Conservation (phyloP, 495 filamentous ascomycete species). For the Neurospora sp. region DNA sequence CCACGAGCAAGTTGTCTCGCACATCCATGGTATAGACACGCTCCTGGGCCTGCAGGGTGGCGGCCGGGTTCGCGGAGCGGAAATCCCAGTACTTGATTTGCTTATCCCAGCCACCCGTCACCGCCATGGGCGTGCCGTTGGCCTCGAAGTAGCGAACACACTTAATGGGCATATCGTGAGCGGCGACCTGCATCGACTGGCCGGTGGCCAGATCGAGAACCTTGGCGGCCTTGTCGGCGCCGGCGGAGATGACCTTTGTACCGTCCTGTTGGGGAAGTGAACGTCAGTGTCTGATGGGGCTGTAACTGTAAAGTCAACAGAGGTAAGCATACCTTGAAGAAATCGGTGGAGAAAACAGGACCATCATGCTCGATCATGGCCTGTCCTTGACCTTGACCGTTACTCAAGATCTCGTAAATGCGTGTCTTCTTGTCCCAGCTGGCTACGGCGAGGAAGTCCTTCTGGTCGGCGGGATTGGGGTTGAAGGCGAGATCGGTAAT, state of each 20-base stretch:
- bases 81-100: slow-evolving; percentile 94
- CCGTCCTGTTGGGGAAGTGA: slow-evolving; percentile 35
- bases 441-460: slow-evolving; percentile 69
- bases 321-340: slow-evolving; percentile 59
- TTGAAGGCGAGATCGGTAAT: slow-evolving; percentile 76
- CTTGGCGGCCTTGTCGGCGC: slow-evolving; percentile 75
- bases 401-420: slow-evolving; percentile 71
- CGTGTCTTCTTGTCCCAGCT: slow-evolving; percentile 91
- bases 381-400: slow-evolving; percentile 60
- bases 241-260: slow-evolving; percentile 66
- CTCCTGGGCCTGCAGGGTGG: slow-evolving; percentile 58
- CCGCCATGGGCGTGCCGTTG: slow-evolving; percentile 52
- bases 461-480: slow-evolving; percentile 37
- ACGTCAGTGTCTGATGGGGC: neutral
- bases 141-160: slow-evolving; percentile 66
- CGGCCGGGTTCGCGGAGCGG: slow-evolving; percentile 51
- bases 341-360: slow-evolving; percentile 65
- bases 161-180: slow-evolving; percentile 71
- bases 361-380: slow-evolving; percentile 62
- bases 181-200: slow-evolving; percentile 53
- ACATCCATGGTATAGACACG: slow-evolving; percentile 87
- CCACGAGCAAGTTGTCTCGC: slow-evolving; percentile 69
- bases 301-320: neutral
- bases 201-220: slow-evolving; percentile 60
- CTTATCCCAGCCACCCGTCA: slow-evolving; percentile 94